Evolutionary conservation across 192 early-diverging fungal genomes (phyloP), one percentile per base, ranked within the genome.

Genomic region (Coemansia sp.): DNA sequence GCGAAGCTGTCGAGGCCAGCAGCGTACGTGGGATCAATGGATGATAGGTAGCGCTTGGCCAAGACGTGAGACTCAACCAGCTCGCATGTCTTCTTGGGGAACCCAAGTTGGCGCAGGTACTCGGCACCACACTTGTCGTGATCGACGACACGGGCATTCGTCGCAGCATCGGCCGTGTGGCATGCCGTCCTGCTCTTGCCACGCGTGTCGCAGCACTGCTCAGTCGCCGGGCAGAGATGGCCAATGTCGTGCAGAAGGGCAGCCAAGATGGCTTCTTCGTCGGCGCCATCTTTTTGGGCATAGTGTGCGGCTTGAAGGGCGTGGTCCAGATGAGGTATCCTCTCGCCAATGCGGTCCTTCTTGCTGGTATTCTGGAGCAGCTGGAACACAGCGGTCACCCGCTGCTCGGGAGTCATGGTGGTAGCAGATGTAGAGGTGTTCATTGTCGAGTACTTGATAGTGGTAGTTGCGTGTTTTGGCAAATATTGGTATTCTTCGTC

Each of bases 241-340:
- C 87, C 87, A 64, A 88, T 84, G 57, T 88, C 87, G 53, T 86
- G 87, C 2, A 88, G 70, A 6, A 88, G 66, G 10, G 86, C 84
- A 6, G 87, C 87, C 17, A 88, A 41, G 7, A 86, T 70, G 1
- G 79, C 76, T 56, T 85, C 85, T 3, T 85, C 71, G 51, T 85
- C 85, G 9, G 83, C 76, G 17, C 62, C 64, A 6, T 62, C 71
- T 25, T 84, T 68, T 35, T 63, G 59, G 40, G 86, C 87, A 27
- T 45, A 60, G n/a, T 70, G 63, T 0, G 85, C 86, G 22, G 84
- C 86, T 62, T 88, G 87, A 37, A 88, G 67, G 19, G 76, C 79
- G 40, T 88, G 87, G 15, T 85, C 87, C 14, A 88, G 71, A 61
- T 86, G 86, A 8, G 87, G 76, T 41, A 87, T 79, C 19, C 72